A percentile compares a stretch with the other conserved stretches of the same genome.
Conservation (phyloP, 192 early-diverging fungal genomes). For the Fimicolochytrium jonesii region DNA sequence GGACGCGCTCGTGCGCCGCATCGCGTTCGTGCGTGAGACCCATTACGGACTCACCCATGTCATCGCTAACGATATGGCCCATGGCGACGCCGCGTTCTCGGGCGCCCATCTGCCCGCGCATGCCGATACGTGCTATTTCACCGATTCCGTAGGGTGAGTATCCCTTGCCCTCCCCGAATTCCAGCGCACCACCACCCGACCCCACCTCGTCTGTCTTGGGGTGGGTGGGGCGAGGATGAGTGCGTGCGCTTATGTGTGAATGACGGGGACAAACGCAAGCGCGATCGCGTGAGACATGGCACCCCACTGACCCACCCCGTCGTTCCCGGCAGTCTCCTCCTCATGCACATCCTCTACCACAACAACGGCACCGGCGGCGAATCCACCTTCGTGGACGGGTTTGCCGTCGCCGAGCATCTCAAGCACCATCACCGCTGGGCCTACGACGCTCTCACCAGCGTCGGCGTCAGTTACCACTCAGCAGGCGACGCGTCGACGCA, state of each 20-base stretch:
- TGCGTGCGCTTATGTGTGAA: too few species aligned
- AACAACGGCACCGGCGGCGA: conserved; percentile 61
- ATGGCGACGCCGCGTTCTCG: conserved; percentile 79
- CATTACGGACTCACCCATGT: conserved; percentile 51
- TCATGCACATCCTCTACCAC: conserved; percentile 70
- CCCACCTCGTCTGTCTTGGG: too few species aligned
- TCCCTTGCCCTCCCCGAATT: too few species aligned
- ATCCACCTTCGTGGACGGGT: conserved; percentile 73
- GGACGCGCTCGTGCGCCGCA: conserved; percentile 54
- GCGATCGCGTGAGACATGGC: too few species aligned
- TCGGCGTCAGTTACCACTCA: conserved; percentile 58
- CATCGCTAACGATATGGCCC: conserved; percentile 61
- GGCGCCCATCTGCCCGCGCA: conserved; percentile 63
- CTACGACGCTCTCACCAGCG: conserved; percentile 52
- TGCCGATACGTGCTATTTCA: conserved; percentile 80
- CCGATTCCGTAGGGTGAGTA: conserved; percentile 63
- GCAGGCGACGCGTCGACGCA: conserved; percentile 63
- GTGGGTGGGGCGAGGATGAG: too few species aligned
- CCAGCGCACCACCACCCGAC: too few species aligned
- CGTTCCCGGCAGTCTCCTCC: conserved; percentile 67
- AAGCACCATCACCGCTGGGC: conserved; percentile 46
- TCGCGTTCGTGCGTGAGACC: conserved; percentile 68
- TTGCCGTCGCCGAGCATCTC: conserved; percentile 59
- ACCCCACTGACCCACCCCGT: too few species aligned
- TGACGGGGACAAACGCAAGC: too few species aligned